Evolutionary conservation across 139 green algal species (phyloP), one percentile per base, ranked within the genome.

Genomic region (Mychonastes homosphaera): DNA sequence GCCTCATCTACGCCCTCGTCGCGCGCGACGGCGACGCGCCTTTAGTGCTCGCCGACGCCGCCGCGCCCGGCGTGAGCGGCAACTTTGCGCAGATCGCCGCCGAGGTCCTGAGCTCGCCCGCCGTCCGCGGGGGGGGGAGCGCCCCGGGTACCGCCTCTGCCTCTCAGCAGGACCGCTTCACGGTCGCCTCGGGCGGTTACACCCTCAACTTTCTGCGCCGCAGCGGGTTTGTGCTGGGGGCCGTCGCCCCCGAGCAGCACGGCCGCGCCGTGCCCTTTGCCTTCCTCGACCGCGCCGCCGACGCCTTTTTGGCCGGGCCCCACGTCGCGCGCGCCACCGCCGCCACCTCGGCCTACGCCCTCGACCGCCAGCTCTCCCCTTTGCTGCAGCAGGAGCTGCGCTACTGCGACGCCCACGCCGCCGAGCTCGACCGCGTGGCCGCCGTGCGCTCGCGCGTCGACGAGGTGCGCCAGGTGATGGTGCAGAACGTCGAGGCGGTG

Each of bases 261-360:
- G 88, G 89, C 2, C 67, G 90, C 15, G 79, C 95, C 30, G 83
- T 98, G n/a, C 87, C 89, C 2, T 97, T 97, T 76, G 88, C 86
- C 15, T 97, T 90, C 66, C 58, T 97, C 49, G 85, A 97, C 34
- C 72, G 79, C 1, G 69, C 76, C 6, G 28, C 40, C 16, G 64
- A 78, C 27, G 86, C 93, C 43, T 95, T 87, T 43, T 67, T 61
- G 19, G 61, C n/a, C n/a, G n/a, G n/a, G n/a, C n/a, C n/a, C n/a
- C n/a, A n/a, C n/a, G n/a, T n/a, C n/a, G n/a, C n/a, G n/a, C n/a
- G n/a, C n/a, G n/a, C n/a, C n/a, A n/a, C n/a, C n/a, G n/a, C n/a
- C n/a, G n/a, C n/a, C n/a, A n/a, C n/a, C n/a, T n/a, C n/a, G n/a
- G n/a, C n/a, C n/a, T n/a, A n/a, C n/a, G n/a, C n/a, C n/a, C n/a